Conservation (phyloP, 1,284 basidiomycete genomes). For the Irpex sp. region DNA sequence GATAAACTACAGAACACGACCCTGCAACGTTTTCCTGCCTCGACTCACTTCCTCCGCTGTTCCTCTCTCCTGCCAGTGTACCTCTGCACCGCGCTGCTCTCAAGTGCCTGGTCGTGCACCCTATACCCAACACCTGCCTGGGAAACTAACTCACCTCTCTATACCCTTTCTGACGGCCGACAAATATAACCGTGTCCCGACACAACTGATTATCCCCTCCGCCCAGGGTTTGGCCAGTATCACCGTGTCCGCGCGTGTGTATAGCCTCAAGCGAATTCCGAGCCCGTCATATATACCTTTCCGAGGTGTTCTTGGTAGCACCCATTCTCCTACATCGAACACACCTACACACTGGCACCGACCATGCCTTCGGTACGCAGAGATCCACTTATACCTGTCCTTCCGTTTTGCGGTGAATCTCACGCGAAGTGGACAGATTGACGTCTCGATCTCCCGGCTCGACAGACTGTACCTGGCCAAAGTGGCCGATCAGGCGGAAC, state of each 20-base stretch:
- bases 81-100: neutral
- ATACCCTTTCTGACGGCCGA: neutral
- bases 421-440: conserved; percentile 9
- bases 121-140: neutral
- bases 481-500: conserved; percentile 63
- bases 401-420: neutral
- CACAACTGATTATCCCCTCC: neutral
- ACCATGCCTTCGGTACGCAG: neutral
- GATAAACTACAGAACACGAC: neutral
- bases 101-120: neutral
- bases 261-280: neutral
- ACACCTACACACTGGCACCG: neutral
- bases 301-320: neutral
- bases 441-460: conserved; percentile 25
- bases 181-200: neutral
- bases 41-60: neutral
- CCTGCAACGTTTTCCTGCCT: neutral
- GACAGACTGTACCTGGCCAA: conserved; percentile 55
- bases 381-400: no score
- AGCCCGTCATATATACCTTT: neutral
- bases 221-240: neutral
- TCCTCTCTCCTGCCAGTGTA: neutral
- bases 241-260: no score
- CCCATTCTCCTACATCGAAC: neutral
- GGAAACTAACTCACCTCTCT: neutral